A percentile compares a stretch with the other conserved stretches of the same genome.
phyloP scores from a whole-genome alignment of 2,329 filamentous ascomycete genomes.

The Gyromitra esculenta region DNA sequence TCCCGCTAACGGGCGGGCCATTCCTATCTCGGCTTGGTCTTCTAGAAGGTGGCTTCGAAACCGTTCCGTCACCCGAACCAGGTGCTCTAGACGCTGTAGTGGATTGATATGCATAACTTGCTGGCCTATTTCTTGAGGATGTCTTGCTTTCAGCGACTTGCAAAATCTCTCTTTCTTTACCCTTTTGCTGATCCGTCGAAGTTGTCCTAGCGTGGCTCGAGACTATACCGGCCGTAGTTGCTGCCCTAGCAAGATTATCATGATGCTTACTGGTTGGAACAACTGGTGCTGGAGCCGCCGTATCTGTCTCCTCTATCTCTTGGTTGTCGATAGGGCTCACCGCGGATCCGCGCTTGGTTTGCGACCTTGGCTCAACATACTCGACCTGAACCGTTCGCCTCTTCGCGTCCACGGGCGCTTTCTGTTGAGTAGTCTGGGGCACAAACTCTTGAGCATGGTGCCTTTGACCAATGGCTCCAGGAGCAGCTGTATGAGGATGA shows the following conservation, averaged over 20 bases:
- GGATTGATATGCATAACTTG: slow-evolving; percentile 51
- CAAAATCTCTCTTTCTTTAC: slow-evolving; percentile 40
- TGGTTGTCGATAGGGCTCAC: slow-evolving; percentile 60
- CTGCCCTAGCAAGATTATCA: slow-evolving; percentile 49
- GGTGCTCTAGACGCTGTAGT: slow-evolving; percentile 32
- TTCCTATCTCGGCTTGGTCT: slow-evolving; percentile 51
- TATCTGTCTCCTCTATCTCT: slow-evolving; percentile 59
- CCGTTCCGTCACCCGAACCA: slow-evolving; percentile 39
- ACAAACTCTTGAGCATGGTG: slow-evolving; percentile 59
- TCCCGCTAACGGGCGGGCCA: slow-evolving; percentile 54
- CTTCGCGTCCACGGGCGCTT: slow-evolving; percentile 81
- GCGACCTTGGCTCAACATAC: slow-evolving; percentile 90
- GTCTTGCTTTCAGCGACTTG: slow-evolving; percentile 36
- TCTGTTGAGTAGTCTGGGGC: slow-evolving; percentile 69
- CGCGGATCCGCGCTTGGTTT: slow-evolving; percentile 76
- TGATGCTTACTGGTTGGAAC: slow-evolving; percentile 52
- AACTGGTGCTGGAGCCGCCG: slow-evolving; percentile 54
- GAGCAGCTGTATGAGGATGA: slow-evolving; percentile 63
- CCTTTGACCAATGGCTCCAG: slow-evolving; percentile 64
- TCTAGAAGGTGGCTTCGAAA: slow-evolving; percentile 46
- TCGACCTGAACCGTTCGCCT: slow-evolving; percentile 95
- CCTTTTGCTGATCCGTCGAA: slow-evolving; percentile 46
- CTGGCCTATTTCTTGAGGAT: slow-evolving; percentile 50
- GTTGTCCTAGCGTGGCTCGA: slow-evolving; percentile 40
- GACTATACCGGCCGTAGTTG: slow-evolving; percentile 52